These are phyloP conservation scores for Metschnikowia peoriensis DNA, from an alignment of 805 yeast genomes.

Conservation along the genomic window DNA sequence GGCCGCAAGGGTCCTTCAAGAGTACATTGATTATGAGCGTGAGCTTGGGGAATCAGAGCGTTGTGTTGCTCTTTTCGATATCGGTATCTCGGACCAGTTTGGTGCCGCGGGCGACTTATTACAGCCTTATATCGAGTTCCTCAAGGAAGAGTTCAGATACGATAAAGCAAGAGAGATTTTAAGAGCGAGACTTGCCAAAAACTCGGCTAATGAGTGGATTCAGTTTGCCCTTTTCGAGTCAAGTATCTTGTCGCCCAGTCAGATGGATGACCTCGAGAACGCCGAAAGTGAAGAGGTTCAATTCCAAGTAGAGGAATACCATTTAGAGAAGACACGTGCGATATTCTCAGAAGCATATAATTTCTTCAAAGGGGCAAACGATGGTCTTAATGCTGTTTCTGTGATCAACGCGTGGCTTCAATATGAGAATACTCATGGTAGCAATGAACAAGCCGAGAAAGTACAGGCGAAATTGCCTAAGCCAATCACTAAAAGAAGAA, in stretches of 20 bases:
- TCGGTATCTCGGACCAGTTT: conserved; percentile 36
- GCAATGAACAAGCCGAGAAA: conserved; percentile 28
- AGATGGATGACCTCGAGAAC: conserved; percentile 42
- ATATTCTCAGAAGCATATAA: conserved; percentile 56
- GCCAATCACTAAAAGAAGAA: conserved; percentile 44
- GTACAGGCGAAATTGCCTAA: conserved; percentile 54
- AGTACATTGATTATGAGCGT: conserved; percentile 68
- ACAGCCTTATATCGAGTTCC: conserved; percentile 50
- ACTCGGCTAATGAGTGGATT: conserved; percentile 49
- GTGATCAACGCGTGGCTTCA: conserved; percentile 60
- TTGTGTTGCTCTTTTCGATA: conserved; percentile 57
- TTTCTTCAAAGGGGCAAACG: conserved; percentile 36
- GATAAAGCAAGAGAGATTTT: conserved; percentile 53
- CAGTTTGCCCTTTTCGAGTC: conserved; percentile 71
- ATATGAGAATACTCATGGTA: conserved; percentile 68
- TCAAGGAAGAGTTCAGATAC: conserved; percentile 58
- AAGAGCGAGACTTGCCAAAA: conserved; percentile 33
- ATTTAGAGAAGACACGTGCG: conserved; percentile 49
- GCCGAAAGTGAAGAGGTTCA: conserved; percentile 52
- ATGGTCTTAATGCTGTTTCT: conserved; percentile 45
- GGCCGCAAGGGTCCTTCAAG: conserved; percentile 47
- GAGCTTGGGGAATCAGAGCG: conserved; percentile 67
- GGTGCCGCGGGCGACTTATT: conserved; percentile 23
- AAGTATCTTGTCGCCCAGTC: conserved; percentile 56
- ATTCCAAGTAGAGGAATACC: conserved; percentile 49